Evolutionary conservation across 129 eudicot genomes (phyloP).

Genomic region (Calendula officinalis): DNA sequence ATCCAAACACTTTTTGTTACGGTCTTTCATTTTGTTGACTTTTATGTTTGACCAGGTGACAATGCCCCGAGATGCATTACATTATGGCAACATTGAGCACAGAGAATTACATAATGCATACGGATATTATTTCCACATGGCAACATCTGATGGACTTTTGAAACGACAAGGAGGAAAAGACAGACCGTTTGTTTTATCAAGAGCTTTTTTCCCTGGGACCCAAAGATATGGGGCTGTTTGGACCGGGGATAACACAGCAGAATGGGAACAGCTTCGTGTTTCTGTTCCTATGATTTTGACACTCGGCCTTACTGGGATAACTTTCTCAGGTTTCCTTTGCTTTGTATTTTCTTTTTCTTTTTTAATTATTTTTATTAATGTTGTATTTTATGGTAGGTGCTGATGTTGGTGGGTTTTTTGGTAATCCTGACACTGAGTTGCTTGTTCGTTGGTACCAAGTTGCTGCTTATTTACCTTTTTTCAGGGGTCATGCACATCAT

Average conservation of each 20-base stretch:
- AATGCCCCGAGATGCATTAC: slow-evolving; percentile 96
- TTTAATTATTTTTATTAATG: neutral
- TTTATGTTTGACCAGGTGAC: slow-evolving; percentile 48
- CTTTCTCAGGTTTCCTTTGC: slow-evolving; percentile 87
- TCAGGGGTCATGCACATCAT: slow-evolving; percentile 97
- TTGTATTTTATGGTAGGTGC: slow-evolving; percentile 56
- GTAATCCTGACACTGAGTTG: slow-evolving; percentile 90
- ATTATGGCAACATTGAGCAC: slow-evolving; percentile 80
- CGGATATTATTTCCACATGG: slow-evolving; percentile 97
- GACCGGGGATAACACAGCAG: slow-evolving; percentile 98
- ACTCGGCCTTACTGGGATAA: slow-evolving; percentile 84
- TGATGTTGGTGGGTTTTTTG: slow-evolving; percentile 98
- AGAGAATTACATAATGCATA: slow-evolving; percentile 94
- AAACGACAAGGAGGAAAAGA: slow-evolving; percentile 88
- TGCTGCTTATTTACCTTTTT: slow-evolving; percentile 95
- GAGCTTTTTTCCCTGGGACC: slow-evolving; percentile 94
- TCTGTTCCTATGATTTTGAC: slow-evolving; percentile 96
- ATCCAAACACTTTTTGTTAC: no score
- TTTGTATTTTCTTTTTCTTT: slow-evolving; percentile 19
- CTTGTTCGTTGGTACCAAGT: slow-evolving; percentile 99
- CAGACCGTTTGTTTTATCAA: slow-evolving; percentile 86
- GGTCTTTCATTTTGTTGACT: no score
- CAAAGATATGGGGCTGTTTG: slow-evolving; percentile 94
- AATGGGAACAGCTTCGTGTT: slow-evolving; percentile 96
- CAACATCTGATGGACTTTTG: slow-evolving; percentile 79